These are phyloP conservation scores for Chloroidium sp. DNA, from an alignment of 163 green algal species.

Conservation along the genomic window DNA sequence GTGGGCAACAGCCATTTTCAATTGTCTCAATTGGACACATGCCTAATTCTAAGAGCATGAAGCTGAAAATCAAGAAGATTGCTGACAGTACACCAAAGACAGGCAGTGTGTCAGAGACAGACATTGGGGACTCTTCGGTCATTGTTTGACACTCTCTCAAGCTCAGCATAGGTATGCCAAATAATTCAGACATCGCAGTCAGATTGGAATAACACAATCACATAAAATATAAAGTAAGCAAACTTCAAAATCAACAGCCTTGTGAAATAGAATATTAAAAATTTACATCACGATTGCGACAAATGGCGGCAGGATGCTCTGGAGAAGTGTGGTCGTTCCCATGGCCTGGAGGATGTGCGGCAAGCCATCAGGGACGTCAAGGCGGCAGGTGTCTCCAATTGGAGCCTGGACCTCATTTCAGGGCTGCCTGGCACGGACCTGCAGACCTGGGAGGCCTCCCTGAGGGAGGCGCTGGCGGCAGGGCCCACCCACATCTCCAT, in stretches of 20 bases:
- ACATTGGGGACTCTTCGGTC: too few relatives aligned
- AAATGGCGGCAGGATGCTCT: constrained; percentile 51
- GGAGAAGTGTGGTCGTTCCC: constrained; percentile 66
- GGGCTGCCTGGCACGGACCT: constrained; percentile 69
- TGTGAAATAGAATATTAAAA: too few relatives aligned
- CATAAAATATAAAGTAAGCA: too few relatives aligned
- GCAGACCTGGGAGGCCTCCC: constrained; percentile 56
- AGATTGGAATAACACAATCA: too few relatives aligned
- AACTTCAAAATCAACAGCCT: too few relatives aligned
- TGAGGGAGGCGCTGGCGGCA: constrained; percentile 53
- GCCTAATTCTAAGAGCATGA: not conserved
- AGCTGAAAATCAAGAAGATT: not conserved
- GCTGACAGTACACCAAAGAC: not conserved
- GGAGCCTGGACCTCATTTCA: constrained; percentile 87
- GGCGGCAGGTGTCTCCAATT: constrained; percentile 42
- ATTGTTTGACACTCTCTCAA: too few relatives aligned
- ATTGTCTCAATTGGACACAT: not conserved
- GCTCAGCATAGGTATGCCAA: too few relatives aligned
- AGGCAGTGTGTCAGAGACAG: too few relatives aligned
- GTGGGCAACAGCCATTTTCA: constrained; percentile 4
- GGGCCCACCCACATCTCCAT: constrained; percentile 73
- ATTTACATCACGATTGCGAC: too few relatives aligned
- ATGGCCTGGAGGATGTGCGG: constrained; percentile 65
- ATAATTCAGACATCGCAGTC: too few relatives aligned
- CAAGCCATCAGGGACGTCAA: constrained; percentile 59